Conservation (phyloP, 2,329 filamentous ascomycete species). For the Phialocephala subalpina region DNA sequence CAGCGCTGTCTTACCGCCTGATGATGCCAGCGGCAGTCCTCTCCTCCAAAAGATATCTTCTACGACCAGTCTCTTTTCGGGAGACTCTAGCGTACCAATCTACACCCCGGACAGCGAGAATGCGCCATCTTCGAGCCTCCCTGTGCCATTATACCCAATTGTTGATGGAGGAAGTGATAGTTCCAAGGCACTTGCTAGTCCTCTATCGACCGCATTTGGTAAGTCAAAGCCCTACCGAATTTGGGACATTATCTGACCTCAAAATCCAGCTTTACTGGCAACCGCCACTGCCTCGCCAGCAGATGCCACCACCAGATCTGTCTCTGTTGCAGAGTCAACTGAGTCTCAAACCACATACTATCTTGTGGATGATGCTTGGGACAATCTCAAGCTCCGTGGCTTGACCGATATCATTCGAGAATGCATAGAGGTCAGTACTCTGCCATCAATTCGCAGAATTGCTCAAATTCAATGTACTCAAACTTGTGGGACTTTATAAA, state of each 20-base stretch:
- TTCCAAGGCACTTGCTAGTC: not conserved
- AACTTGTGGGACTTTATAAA: too few relatives aligned
- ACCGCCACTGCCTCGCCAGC: not conserved
- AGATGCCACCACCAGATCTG: not conserved
- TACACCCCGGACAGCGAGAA: not conserved
- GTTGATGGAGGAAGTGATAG: not conserved
- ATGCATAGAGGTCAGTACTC: not conserved
- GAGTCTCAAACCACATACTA: not conserved
- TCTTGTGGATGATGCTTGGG: not conserved
- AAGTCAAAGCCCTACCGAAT: not conserved
- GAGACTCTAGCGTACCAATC: not conserved
- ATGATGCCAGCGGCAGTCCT: not conserved
- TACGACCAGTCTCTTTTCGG: not conserved
- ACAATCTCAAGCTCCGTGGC: not conserved
- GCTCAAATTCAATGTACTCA: too few relatives aligned
- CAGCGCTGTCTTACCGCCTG: not conserved
- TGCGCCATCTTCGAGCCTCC: too few relatives aligned
- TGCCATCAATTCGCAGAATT: too few relatives aligned
- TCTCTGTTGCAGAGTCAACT: not conserved
- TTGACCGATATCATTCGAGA: not conserved
- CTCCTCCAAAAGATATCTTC: too few relatives aligned
- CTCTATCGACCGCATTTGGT: not conserved
- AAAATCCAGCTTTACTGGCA: not conserved
- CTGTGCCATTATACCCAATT: not conserved
- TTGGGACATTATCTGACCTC: not conserved